Conservation (phyloP, 2,329 filamentous ascomycete species). For the Amauroascus verrucosus region DNA sequence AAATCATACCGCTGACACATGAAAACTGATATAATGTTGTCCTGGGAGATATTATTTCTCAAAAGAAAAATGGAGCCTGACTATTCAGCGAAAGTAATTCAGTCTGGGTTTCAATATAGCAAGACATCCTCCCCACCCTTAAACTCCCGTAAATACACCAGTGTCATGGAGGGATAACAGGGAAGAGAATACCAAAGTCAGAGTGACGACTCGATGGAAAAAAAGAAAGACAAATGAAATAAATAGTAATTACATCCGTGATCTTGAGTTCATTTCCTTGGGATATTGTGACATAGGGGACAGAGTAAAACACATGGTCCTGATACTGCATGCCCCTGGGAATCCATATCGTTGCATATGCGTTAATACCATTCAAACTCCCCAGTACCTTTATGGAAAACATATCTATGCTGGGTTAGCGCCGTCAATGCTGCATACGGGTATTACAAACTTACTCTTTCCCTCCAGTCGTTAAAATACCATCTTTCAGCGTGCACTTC, state of each 20-base stretch:
- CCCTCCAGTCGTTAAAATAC: constrained; percentile 82
- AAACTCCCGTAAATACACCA: background rate
- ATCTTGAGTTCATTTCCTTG: background rate
- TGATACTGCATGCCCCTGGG: background rate
- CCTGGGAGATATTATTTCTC: background rate
- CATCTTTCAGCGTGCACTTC: constrained; percentile 98
- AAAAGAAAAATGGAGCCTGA: background rate
- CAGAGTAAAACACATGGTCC: background rate
- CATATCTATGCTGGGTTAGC: constrained; percentile 47
- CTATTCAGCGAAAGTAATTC: background rate
- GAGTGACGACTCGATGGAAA: background rate
- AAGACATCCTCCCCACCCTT: background rate
- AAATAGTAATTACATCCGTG: background rate
- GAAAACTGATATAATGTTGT: too few species aligned
- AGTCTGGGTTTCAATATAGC: background rate
- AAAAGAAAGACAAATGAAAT: background rate
- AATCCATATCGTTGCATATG: background rate
- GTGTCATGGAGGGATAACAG: background rate
- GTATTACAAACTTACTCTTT: constrained; percentile 57
- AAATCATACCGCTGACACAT: too few species aligned
- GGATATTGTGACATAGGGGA: background rate
- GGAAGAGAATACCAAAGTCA: background rate
- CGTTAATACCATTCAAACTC: constrained; percentile 81
- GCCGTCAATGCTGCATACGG: background rate
- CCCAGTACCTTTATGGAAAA: constrained; percentile 94